Evolutionary conservation across 2,329 filamentous ascomycete species (phyloP).

Genomic region (Hymenoscyphus scutula): DNA sequence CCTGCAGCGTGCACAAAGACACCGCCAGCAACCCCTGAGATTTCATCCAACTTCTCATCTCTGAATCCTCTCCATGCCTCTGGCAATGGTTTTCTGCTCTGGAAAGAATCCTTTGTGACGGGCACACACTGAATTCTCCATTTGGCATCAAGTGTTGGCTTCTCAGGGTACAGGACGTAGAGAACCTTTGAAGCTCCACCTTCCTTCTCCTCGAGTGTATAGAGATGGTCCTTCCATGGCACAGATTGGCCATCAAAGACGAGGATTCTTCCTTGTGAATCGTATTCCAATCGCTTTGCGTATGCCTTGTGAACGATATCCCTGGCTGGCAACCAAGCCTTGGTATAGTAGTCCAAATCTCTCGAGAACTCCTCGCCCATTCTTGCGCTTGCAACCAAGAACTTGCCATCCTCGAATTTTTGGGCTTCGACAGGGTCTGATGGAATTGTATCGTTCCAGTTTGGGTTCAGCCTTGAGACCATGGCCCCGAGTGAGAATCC

Average conservation of each 20-base stretch:
- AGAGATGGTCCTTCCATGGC: constrained; percentile 96
- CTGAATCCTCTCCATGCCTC: constrained; percentile 89
- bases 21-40: constrained; percentile 67
- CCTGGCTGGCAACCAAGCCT: constrained; percentile 84
- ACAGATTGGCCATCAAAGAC: constrained; percentile 75
- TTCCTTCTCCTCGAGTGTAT: constrained; percentile 71
- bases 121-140: constrained; percentile 96
- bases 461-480: constrained; percentile 75
- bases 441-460: constrained; percentile 67
- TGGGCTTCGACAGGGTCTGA: constrained; percentile 59
- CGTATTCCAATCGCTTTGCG: constrained; percentile 61
- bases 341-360: constrained; percentile 72
- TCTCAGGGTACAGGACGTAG: constrained; percentile 92
- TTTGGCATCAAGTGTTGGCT: constrained; percentile 68
- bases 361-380: constrained; percentile 87
- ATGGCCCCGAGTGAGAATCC: constrained; percentile 83
- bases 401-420: constrained; percentile 75
- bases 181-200: constrained; percentile 58
- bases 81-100: constrained; percentile 86
- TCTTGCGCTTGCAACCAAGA: constrained; percentile 71
- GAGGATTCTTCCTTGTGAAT: constrained; percentile 74
- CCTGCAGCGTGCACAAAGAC: constrained; percentile 94
- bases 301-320: constrained; percentile 76
- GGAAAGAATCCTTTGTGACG: constrained; percentile 78
- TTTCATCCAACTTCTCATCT: constrained; percentile 76